These are phyloP conservation scores for Lactifluus piperatus DNA, from an alignment of 768 basidiomycete genomes.

Conservation along the genomic window DNA sequence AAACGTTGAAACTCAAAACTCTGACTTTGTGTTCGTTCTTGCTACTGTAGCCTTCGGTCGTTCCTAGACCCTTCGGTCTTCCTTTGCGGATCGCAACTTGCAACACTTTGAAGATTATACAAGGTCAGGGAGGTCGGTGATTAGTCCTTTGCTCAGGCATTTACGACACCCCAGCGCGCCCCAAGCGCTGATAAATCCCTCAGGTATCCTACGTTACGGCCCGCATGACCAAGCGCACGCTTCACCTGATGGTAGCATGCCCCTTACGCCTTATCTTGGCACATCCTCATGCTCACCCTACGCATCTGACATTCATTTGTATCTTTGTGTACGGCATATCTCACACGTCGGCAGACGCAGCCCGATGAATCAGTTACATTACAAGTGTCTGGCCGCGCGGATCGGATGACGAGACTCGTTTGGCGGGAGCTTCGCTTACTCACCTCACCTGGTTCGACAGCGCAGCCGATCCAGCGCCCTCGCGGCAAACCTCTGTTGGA, in stretches of 20 bases:
- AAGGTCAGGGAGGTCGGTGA: slow-evolving; percentile 15
- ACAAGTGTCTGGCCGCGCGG: slow-evolving; percentile 16
- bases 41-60: slow-evolving; percentile 22
- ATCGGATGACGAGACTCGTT: slow-evolving; percentile 15
- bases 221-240: slow-evolving; percentile 13
- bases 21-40: background rate
- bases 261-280: slow-evolving; percentile 7
- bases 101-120: slow-evolving; percentile 20
- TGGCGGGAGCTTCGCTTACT: slow-evolving; percentile 11
- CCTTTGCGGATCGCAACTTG: slow-evolving; percentile 19
- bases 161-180: slow-evolving; percentile 19
- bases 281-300: background rate
- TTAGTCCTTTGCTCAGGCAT: slow-evolving; percentile 21
- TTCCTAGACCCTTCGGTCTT: slow-evolving; percentile 24
- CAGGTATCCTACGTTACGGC: slow-evolving; percentile 6
- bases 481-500: slow-evolving; percentile 16
- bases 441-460: slow-evolving; percentile 18
- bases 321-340: background rate
- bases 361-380: background rate
- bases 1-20: background rate
- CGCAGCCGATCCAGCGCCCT: slow-evolving; percentile 18
- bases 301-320: slow-evolving; percentile 2
- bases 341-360: slow-evolving; percentile 5
- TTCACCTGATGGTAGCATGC: slow-evolving; percentile 17
- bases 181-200: slow-evolving; percentile 20